Evolutionary conservation across 192 early-diverging fungal genomes (phyloP).

Genomic region (Pilaira anomala): DNA sequence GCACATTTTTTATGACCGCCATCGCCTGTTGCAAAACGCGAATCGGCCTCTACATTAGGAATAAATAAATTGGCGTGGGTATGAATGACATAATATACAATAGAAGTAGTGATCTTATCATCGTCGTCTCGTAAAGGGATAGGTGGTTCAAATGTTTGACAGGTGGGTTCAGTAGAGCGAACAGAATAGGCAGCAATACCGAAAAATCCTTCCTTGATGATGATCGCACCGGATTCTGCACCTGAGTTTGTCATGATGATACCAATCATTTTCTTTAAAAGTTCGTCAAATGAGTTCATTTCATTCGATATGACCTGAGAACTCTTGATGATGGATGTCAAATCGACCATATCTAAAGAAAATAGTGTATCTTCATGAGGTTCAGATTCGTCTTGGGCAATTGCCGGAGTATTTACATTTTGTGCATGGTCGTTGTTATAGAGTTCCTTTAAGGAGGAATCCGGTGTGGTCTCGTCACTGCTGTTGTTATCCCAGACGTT

Average conservation of each 20-base stretch:
- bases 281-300: conserved; percentile 33
- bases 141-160: conserved; percentile 19
- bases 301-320: conserved; percentile 35
- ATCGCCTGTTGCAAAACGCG: conserved; percentile 21
- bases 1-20: conserved; percentile 25
- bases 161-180: background rate
- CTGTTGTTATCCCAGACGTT: conserved; percentile 8
- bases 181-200: conserved; percentile 22
- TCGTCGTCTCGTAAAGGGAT: conserved; percentile 19
- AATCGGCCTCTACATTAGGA: conserved; percentile 26
- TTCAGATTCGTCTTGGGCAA: background rate
- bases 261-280: conserved; percentile 26
- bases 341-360: conserved; percentile 27
- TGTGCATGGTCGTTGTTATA: conserved; percentile 4
- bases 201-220: conserved; percentile 21
- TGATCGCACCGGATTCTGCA: conserved; percentile 24
- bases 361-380: conserved; percentile 7
- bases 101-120: conserved; percentile 3
- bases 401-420: background rate
- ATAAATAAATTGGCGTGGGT: conserved; percentile 23
- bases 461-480: conserved; percentile 5
- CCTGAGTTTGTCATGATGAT: conserved; percentile 32
- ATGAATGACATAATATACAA: conserved; percentile 28
- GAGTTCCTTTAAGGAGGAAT: background rate
- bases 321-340: conserved; percentile 33